Conservation (phyloP, 164 flowering plant species). For the Tetracentron sinense region DNA sequence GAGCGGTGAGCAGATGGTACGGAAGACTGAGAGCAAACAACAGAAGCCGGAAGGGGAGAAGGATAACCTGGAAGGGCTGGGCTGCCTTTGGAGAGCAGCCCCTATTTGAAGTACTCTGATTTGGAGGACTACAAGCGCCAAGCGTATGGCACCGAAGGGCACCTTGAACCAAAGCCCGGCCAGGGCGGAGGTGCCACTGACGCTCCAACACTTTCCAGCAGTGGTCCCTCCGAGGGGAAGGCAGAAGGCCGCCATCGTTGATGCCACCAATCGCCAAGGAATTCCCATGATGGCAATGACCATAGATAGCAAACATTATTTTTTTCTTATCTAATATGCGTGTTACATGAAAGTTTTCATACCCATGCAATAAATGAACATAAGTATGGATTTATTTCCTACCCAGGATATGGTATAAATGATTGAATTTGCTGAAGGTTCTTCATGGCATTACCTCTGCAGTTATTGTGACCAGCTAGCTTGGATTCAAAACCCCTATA, state of each 20-base stretch:
- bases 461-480: no score
- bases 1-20: conserved; percentile 5
- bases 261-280: neutral
- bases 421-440: no score
- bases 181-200: conserved; percentile 19
- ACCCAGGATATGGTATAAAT: no score
- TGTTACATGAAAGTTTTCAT: no score
- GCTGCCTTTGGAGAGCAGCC: conserved; percentile 26
- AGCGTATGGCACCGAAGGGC: conserved; percentile 25
- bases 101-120: conserved; percentile 17
- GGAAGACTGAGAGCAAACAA: conserved; percentile 3
- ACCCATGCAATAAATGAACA: no score
- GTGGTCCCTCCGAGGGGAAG: neutral
- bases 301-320: no score
- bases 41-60: neutral
- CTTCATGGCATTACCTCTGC: no score
- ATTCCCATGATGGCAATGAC: neutral
- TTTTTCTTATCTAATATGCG: no score
- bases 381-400: no score
- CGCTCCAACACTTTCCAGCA: conserved; percentile 22
- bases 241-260: neutral
- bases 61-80: conserved; percentile 5
- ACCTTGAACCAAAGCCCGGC: conserved; percentile 14
- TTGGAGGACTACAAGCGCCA: conserved; percentile 25
- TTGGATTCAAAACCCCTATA: no score